Conservation (phyloP, 2,329 filamentous ascomycete species). For the Xylaria sp. region DNA sequence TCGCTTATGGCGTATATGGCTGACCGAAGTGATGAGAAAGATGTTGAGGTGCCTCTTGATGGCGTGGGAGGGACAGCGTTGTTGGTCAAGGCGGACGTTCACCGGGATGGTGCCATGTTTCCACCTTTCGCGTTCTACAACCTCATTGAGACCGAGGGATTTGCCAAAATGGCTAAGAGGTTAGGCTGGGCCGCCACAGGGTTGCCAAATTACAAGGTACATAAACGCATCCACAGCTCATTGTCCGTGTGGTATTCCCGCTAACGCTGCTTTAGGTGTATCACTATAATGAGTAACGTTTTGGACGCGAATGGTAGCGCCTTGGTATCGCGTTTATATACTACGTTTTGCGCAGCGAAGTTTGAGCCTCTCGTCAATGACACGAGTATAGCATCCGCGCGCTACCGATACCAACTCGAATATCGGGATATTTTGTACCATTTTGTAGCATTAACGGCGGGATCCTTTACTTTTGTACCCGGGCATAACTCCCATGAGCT, state of each 20-base stretch:
- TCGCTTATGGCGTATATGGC: conserved; percentile 87
- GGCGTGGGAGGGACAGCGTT: conserved; percentile 93
- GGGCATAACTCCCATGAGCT: not conserved
- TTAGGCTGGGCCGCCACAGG: conserved; percentile 85
- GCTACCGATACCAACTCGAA: not conserved
- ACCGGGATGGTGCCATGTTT: conserved; percentile 98
- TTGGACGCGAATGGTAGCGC: conserved; percentile 22
- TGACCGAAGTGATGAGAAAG: conserved; percentile 59
- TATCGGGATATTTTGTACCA: conserved; percentile 23
- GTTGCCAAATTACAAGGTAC: conserved; percentile 95
- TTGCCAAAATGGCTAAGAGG: conserved; percentile 93
- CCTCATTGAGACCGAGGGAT: conserved; percentile 96
- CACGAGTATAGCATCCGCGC: not conserved
- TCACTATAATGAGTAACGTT: conserved; percentile 80
- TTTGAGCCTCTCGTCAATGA: conserved; percentile 4
- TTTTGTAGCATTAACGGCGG: conserved; percentile 25
- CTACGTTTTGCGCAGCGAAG: conserved; percentile 12
- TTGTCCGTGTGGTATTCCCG: conserved; percentile 10
- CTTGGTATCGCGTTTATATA: conserved; percentile 32
- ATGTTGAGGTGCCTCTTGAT: conserved; percentile 76
- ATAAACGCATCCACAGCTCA: conserved; percentile 45
- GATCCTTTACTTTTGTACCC: conserved; percentile 3
- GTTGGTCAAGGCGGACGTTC: conserved; percentile 94
- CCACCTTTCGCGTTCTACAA: conserved; percentile 96
- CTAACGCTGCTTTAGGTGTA: conserved; percentile 66